phyloP scores from a whole-genome alignment of 164 flowering plant species.

The Annona cherimola region DNA sequence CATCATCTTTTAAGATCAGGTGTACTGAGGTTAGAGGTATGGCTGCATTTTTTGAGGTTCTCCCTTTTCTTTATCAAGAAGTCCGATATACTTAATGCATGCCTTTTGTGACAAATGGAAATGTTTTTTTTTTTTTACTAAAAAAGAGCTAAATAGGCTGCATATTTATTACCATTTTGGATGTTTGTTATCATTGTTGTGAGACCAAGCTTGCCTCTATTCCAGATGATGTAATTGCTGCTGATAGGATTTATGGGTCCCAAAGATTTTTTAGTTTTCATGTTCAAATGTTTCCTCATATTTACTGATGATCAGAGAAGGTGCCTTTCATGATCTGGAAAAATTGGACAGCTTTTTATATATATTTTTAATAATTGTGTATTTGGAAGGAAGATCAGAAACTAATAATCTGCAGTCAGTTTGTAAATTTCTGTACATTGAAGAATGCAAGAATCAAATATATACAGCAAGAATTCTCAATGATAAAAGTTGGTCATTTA shows the following conservation, averaged over 20 bases:
- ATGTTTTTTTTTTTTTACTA: not conserved
- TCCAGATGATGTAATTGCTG: not conserved
- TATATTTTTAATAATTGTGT: no score
- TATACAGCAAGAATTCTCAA: no score
- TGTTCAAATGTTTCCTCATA: not conserved
- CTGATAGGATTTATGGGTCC: not conserved
- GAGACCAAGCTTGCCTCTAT: not conserved
- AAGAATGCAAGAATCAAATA: no score
- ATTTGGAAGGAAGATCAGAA: no score
- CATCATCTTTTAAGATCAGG: constrained; percentile 64
- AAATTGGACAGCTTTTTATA: no score
- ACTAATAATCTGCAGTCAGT: no score
- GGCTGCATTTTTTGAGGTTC: constrained; percentile 5
- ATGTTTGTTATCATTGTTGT: not conserved
- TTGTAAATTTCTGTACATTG: no score
- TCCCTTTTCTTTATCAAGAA: not conserved
- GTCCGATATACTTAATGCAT: not conserved
- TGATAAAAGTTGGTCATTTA: no score
- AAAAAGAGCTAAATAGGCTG: not conserved
- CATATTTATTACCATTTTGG: not conserved
- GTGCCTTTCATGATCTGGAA: no score
- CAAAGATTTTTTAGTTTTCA: not conserved
- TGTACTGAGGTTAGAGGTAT: constrained; percentile 77
- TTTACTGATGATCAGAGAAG: not conserved
- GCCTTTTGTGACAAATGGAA: not conserved